Evolutionary conservation across 345 rosid genomes (phyloP), one percentile per base, ranked within the genome.

Genomic region (Boechera retrofracta): DNA sequence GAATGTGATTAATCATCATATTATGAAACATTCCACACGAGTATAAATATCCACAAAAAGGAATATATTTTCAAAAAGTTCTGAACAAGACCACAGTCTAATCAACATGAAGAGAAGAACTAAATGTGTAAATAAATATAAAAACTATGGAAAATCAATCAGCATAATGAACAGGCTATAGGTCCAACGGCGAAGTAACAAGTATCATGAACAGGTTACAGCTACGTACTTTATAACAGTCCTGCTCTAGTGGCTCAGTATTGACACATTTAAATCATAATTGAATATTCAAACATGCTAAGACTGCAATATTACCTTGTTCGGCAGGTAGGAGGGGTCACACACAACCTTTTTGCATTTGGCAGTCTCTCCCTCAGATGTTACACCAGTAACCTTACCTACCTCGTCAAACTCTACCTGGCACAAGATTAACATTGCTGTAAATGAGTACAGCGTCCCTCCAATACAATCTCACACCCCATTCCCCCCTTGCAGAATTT

Each of bases 341-440:
- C 93, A 92, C 29, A 95, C 96, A 80, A 88, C 79, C 79, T 95
- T 95, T 79, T 95, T 91, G 87, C 97, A 92, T 78, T 91, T 95
- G 16, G 97, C 97, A 75, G 97, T 95, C 84, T 95, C 97, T 67
- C 95, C 95, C 76, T 88, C 92, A 4, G 95, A 94, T 31, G 94
- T 91, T 52, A 92, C 98, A 64, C 98, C 92, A 18, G 45, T 69
- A 54, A 81, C 99, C 78, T 89, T 95, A 35, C 98, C 97, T 52
- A 76, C 82, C 4, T 59, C 87, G 39, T 87, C 93, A 67, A 92
- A 91, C 85, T 95, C 96, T 54, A 95, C 98, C 93, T 91, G 72
- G 28, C 81, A 80, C 18, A 73, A 67, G 33, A 29, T 16, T 24
- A 42, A 28, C 45, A 68, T 54, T 67, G 5, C 16, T 39, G 54